Evolutionary conservation across 441 rosid species (phyloP), one percentile per base, ranked within the genome.

Genomic region (Mallotus japonicus): DNA sequence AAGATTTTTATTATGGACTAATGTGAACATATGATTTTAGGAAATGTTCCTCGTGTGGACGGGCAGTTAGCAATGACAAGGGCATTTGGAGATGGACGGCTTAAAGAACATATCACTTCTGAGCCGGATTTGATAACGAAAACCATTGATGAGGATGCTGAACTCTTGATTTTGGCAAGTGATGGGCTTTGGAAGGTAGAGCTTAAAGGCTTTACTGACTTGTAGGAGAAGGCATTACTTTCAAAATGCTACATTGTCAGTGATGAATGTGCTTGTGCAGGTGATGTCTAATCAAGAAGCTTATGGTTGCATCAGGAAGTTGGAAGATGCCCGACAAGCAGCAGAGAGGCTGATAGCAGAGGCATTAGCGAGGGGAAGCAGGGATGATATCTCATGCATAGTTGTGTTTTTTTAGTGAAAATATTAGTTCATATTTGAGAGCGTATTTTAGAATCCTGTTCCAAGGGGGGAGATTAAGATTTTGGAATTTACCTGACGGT

Each of bases 111-210:
- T 71, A 80, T 83, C 8, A 83, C 82, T 58, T 85, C 79, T 32
- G 80, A 75, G 72, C 88, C 86, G 4, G 79, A 86, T 73, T 65
- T 71, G 46, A 70, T 17, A 7, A 59, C 71, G 4, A 73, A 56
- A 50, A 71, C 10, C 58, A 68, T 71, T 13, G 76, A 75, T 6
- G 13, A 51, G 4, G 80, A 47, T 50, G 19, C 72, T 3, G 73
- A 78, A 1, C 77, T 79, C 79, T 65, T 87, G 44, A 75, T 86
- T 77, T 73, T 89, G 77, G 90, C 90, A 14, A 84, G 93, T 47
- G 92, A 89, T 72, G 90, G 87, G 49, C 66, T 84, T 0, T 83
- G 92, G 89, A 88, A 86, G 88, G 90, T 82, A 54, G 49, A 37
- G 40, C 40, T 37, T 37, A 3, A 37, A 37, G 40, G 40, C 40